Base-by-base conservation (phyloP, 2,329 filamentous ascomycete species). In the Aureobasidium namibiae region DNA sequence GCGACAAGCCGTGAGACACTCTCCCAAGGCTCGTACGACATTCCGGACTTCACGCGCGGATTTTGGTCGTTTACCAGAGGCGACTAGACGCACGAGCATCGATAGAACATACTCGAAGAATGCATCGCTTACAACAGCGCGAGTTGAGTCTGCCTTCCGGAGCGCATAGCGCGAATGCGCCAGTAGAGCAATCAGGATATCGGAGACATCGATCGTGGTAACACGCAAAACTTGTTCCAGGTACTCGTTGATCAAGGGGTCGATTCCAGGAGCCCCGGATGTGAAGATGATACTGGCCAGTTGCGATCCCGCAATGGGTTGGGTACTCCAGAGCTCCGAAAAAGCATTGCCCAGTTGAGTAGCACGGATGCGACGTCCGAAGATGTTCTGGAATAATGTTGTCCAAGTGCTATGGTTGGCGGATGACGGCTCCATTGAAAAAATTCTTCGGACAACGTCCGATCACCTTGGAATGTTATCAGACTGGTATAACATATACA, bases 71-170 rank as follows among this genome's bases (percentile, higher is more conserved):
- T 64, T 61, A 8, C 62, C 60, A 5, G 58, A 60, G 13, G 66
- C 58, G 44, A 70, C 62, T 21, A 67, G 56, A 21, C 67, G 64
- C 5, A 64, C 63, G 16, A 73, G 56, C 14, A 70, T 57, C 26
- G 61, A 63, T 49, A 73, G 68, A 3, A 70, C 66, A 16, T 64
- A 61, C 56, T 73, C 70, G 56, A 72, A 67, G 1, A 66, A 63
- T 16, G 67, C 66, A 21, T 68, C 52, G 13, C 64, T 65, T n/a
- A 53, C 44, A 11, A 53, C 45, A 2, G 44, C 36, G 11, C 31
- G 45, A 10, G 23, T 24, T 7, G 53, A 34, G 9, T 26, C 49
- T 5, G 45, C 23, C 10, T 18, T 48, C 31, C 39, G 46, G 13
- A 48, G 34, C 13, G 45, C 34, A 26, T 64, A 68, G 21, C 41